Evolutionary conservation across 306 rosid genomes (phyloP).

Genomic region (Lagenaria siceraria): DNA sequence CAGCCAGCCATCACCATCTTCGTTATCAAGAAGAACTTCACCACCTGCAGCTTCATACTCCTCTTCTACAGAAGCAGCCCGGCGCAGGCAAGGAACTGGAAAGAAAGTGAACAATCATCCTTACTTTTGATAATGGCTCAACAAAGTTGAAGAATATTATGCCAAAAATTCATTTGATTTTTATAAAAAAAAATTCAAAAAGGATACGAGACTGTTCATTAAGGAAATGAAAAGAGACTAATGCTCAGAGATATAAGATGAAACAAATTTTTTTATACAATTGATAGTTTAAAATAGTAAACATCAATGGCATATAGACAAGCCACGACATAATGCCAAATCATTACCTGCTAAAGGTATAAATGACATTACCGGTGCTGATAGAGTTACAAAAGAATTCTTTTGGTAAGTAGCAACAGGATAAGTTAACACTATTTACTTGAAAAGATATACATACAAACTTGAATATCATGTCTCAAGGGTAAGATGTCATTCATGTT

Average conservation of each 20-base stretch:
- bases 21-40: constrained; percentile 83
- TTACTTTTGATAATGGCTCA: background rate
- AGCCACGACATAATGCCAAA: background rate
- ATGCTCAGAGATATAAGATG: too few species aligned
- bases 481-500: background rate
- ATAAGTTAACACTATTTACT: background rate
- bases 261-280: too few species aligned
- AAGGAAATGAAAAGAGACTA: too few species aligned
- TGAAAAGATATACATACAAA: background rate
- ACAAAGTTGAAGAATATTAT: background rate
- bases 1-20: constrained; percentile 93
- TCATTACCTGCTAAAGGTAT: background rate
- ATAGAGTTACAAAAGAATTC: background rate
- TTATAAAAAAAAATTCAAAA: too few species aligned
- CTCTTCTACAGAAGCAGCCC: constrained; percentile 87
- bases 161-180: background rate
- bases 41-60: constrained; percentile 97
- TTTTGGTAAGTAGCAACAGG: background rate
- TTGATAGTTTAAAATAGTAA: background rate
- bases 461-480: background rate
- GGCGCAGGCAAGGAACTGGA: constrained; percentile 86
- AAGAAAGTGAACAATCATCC: background rate
- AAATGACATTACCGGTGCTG: background rate
- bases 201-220: too few species aligned
- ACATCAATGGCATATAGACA: background rate